Evolutionary conservation across 768 basidiomycete species (phyloP), one percentile per base, ranked within the genome.

Genomic region (Tubosaeta sp.): DNA sequence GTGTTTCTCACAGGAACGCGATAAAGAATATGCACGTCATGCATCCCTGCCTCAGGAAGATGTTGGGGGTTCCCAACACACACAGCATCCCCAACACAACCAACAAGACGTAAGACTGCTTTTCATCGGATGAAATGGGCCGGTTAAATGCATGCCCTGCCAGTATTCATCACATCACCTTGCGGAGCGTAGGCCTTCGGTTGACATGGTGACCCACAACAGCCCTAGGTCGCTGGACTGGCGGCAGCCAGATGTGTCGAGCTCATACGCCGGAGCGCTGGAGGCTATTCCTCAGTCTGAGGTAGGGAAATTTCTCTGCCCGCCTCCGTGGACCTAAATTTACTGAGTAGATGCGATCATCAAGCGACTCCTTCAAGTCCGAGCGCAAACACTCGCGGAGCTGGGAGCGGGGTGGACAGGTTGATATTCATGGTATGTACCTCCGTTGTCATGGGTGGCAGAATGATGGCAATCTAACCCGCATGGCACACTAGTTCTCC

Each of bases 321-420:
- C 29, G 6, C 50, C 48, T 47, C 58, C 46, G 54, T 49, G 62
- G 51, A 56, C 57, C 63, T 63, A 43, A 70, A 58, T 63, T 63
- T 59, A 69, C 69, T 56, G 59, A 53, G 58, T 59, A 68, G 67
- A 65, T 68, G 49, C 69, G 67, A 54, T 69, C 61, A 61, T 70
- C 67, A 70, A 68, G 67, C 67, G 63, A 65, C 68, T 67, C 59
- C 58, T 68, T 59, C 67, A 67, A 63, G 69, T 63, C 68, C 49
- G 73, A 63, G 59, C 73, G 83, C 68, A 85, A 84, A 62, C 82
- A 84, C 68, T 71, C 76, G 58, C 75, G 83, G 59, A 78, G 71
- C 52, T 86, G 83, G 83, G 83, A 84, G 54, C 79, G 76, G 60
- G 69, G 67, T 57, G 69, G 67, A 31, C 67, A 60, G 38, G 62